Evolutionary conservation across 1,284 basidiomycete genomes (phyloP).

Genomic region (Tilletia horrida): DNA sequence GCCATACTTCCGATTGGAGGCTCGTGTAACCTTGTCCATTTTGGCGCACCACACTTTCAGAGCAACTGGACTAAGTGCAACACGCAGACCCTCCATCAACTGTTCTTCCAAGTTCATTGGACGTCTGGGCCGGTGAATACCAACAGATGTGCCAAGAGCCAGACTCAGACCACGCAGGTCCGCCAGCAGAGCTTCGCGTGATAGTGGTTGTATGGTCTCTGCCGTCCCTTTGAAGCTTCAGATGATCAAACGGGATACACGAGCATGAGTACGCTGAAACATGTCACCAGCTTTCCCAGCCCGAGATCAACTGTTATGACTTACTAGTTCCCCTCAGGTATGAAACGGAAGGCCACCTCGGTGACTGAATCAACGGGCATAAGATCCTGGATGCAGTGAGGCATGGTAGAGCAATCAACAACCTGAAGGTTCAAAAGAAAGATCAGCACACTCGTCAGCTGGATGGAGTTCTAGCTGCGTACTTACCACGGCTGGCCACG

Average conservation of each 20-base stretch:
- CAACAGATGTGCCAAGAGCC: neutral
- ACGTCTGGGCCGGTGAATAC: neutral
- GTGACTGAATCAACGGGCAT: neutral
- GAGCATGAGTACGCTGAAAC: neutral
- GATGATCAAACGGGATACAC: neutral
- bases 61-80: neutral
- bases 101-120: neutral
- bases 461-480: too few relatives aligned
- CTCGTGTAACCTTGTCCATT: neutral
- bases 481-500: conserved; percentile 12
- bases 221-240: neutral
- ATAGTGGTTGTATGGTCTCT: neutral
- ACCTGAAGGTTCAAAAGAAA: neutral
- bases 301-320: neutral
- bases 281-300: neutral
- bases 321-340: neutral
- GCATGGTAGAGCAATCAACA: neutral
- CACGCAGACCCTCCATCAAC: neutral
- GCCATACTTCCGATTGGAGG: neutral
- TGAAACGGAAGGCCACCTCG: conserved; percentile 12
- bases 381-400: neutral
- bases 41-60: neutral
- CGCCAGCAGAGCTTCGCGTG: conserved; percentile 1
- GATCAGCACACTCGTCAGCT: neutral
- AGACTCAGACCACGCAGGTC: neutral